Evolutionary conservation across 352 stramenopile species (phyloP), one percentile per base, ranked within the genome.

Genomic region (Phytopythium chamaehyphon): DNA sequence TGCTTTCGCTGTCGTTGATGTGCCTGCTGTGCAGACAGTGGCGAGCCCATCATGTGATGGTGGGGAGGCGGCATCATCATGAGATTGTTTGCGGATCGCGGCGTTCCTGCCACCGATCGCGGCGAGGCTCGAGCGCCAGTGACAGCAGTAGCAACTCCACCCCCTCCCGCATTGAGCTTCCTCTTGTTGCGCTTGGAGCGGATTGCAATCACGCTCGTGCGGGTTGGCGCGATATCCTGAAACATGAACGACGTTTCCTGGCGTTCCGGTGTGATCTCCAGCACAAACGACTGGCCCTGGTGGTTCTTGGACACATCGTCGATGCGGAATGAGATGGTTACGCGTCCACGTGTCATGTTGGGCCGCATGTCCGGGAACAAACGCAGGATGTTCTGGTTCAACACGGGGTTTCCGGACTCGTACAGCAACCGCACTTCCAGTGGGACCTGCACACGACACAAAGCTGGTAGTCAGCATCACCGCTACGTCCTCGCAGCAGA

Each of bases 281-380:
- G 69, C 26, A 88, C 58, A 59, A 98, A 98, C 23, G 81, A 88
- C 75, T 98, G 92, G 39, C 89, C 91, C 51, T 98, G 96, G 69
- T 98, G 95, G 76, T 98, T 98, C 74, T 98, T 98, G 18, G 86
- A 97, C 40, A 98, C 93, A 62, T 98, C 95, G 59, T 98, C 90
- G 46, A 98, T 97, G 24, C 95, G 88, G 60, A 98, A 95, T n/a
- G 84, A 87, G 36, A 98, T 72, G n/a, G 67, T 80, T 9, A 80
- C 80, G 19, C 77, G 80, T 18, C 89, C 91, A 38, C 82, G 75
- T 36, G 75, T 78, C 73, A 97, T 97, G 58, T 89, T 96, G 40
- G 76, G 91, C 35, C 72, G 73, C 62, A 83, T 96, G 58, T 89
- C 87, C 31, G 73, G 84, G 45, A 85, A 95, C 8, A 95, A 64